phyloP scores from a whole-genome alignment of 345 rosid genomes.

The Euphorbia tirucalli region DNA sequence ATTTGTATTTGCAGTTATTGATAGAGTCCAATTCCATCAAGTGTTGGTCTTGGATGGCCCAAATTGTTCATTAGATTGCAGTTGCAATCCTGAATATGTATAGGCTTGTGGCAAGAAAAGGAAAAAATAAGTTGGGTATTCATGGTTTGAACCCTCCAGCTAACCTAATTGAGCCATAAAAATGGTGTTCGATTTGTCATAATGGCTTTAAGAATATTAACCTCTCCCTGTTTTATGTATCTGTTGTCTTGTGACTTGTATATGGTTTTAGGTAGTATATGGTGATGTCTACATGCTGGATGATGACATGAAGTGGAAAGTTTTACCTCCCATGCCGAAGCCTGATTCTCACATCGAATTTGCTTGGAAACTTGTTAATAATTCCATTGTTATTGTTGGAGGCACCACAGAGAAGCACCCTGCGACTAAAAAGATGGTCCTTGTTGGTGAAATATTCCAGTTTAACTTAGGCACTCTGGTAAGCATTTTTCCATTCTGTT shows the following conservation, averaged over 20 bases:
- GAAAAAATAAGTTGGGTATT: not conserved
- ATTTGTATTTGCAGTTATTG: not conserved
- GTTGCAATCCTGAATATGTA: not conserved
- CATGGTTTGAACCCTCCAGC: not conserved
- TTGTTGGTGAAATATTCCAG: constrained; percentile 78
- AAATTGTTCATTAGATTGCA: not conserved
- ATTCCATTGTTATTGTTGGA: constrained; percentile 79
- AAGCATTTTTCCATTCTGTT: constrained; percentile 18
- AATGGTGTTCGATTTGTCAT: not conserved
- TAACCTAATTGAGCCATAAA: not conserved
- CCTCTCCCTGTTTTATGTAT: not conserved
- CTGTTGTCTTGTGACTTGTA: not conserved
- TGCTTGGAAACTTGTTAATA: constrained; percentile 89
- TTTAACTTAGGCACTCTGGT: constrained; percentile 76
- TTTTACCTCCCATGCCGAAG: constrained; percentile 75
- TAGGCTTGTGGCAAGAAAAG: not conserved
- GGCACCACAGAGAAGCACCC: constrained; percentile 98
- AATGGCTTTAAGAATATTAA: not conserved
- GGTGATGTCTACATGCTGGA: constrained; percentile 87
- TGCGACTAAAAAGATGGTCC: constrained; percentile 82
- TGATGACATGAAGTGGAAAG: constrained; percentile 87
- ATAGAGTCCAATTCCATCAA: not conserved
- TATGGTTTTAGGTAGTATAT: constrained; percentile 68
- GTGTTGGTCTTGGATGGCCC: not conserved
- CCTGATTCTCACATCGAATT: constrained; percentile 94